phyloP scores from a whole-genome alignment of 352 stramenopile genomes.

The Globisporangium nodosum region DNA sequence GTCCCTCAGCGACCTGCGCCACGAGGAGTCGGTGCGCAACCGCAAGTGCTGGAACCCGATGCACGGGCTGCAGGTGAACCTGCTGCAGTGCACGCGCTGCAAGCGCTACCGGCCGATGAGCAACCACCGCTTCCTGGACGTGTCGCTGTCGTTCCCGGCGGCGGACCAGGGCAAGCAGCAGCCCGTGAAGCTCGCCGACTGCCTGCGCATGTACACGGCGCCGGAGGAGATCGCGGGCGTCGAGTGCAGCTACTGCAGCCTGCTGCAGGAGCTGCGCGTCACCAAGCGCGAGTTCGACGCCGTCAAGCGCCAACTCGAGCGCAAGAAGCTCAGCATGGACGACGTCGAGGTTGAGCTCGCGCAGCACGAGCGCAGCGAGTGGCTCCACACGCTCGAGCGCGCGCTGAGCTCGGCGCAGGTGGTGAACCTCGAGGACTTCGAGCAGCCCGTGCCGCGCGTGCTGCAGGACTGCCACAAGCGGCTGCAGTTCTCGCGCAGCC shows the following conservation, averaged over 20 bases:
- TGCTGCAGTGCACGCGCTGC: conserved; percentile 72
- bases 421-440: conserved; percentile 34
- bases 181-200: conserved; percentile 40
- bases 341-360: conserved; percentile 46
- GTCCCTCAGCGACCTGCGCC: conserved; percentile 69
- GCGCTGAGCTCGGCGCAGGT: conserved; percentile 23
- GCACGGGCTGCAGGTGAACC: conserved; percentile 71
- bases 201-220: conserved; percentile 58
- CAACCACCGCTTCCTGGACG: conserved; percentile 72
- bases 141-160: conserved; percentile 62
- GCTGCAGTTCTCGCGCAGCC: conserved; percentile 72
- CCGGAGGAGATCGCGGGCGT: conserved; percentile 67
- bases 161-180: conserved; percentile 24
- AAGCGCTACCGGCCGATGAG: conserved; percentile 57
- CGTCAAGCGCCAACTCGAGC: conserved; percentile 8
- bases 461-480: conserved; percentile 58
- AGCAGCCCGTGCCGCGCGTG: conserved; percentile 28
- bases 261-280: conserved; percentile 39
- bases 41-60: conserved; percentile 71
- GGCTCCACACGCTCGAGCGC: conserved; percentile 54
- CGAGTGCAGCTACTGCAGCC: conserved; percentile 71
- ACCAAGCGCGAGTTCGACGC: conserved; percentile 27
- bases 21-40: conserved; percentile 52
- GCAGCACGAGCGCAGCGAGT: conserved; percentile 58
- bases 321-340: conserved; percentile 12